Evolutionary conservation across 2,329 filamentous ascomycete genomes (phyloP).

Genomic region (Nothophoma quercina): DNA sequence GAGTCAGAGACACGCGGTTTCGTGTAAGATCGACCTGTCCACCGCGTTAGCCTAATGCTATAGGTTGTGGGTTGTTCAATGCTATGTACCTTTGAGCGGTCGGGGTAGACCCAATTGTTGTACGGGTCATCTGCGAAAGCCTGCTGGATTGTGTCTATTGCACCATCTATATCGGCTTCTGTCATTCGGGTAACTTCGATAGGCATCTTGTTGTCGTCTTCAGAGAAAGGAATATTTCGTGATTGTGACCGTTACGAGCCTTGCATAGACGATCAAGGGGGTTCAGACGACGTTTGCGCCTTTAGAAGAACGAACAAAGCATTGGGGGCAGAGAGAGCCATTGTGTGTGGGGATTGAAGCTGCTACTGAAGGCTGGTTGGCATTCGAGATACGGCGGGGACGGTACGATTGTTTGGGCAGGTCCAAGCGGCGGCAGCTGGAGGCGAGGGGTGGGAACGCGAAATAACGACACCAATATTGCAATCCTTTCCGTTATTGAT

Average conservation of each 20-base stretch:
- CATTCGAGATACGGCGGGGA: conserved; percentile 13
- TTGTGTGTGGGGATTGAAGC: conserved; percentile 18
- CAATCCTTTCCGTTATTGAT: no score
- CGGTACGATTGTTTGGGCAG: conserved; percentile 1
- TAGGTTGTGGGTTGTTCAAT: background rate
- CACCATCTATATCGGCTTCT: conserved; percentile 67
- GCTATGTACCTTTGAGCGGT: conserved; percentile 60
- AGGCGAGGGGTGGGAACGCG: no score
- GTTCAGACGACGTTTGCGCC: background rate
- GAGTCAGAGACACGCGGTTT: conserved; percentile 68
- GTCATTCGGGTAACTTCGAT: conserved; percentile 65
- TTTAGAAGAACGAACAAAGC: no score
- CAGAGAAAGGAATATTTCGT: background rate
- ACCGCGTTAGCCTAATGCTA: background rate
- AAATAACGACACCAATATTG: background rate
- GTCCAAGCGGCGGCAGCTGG: conserved; percentile 9
- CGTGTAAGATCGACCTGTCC: conserved; percentile 65
- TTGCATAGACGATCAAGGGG: background rate
- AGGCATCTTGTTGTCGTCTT: conserved; percentile 37
- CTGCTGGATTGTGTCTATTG: conserved; percentile 70
- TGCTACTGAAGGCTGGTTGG: conserved; percentile 3
- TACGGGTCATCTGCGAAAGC: conserved; percentile 74
- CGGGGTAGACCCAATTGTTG: conserved; percentile 69
- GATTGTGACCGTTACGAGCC: background rate
- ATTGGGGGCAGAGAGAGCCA: conserved; percentile 10